These are phyloP conservation scores for Hanseniaspora uvarum DNA, from an alignment of 1,139 yeast species.

Conservation along the genomic window DNA sequence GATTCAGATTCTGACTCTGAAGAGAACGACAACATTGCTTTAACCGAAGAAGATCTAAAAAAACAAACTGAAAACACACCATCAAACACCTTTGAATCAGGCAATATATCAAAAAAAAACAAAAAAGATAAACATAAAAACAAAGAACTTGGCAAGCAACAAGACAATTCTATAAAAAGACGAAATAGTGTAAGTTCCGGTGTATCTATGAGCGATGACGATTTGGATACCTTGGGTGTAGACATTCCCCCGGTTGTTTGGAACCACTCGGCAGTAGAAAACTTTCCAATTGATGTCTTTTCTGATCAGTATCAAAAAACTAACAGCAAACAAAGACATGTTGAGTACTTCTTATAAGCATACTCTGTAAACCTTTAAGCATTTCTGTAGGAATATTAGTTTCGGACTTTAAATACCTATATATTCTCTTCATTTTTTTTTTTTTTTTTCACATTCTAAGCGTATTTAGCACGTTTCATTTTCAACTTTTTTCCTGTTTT, in stretches of 20 bases:
- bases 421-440: neutral
- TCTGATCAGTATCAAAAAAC: slow-evolving; percentile 31
- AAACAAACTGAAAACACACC: neutral
- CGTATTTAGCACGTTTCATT: neutral
- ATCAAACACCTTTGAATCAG: neutral
- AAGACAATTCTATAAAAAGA: neutral
- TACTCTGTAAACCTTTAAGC: too few species aligned
- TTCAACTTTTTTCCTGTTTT: neutral
- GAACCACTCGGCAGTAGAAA: slow-evolving; percentile 6
- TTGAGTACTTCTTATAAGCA: slow-evolving; percentile 55
- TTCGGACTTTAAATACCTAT: neutral
- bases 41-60: neutral
- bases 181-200: slow-evolving; percentile 4
- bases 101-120: neutral
- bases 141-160: slow-evolving; percentile 20
- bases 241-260: slow-evolving; percentile 1
- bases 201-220: slow-evolving; percentile 1
- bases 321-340: slow-evolving; percentile 38
- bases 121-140: slow-evolving; percentile 21
- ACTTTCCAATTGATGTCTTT: slow-evolving; percentile 25
- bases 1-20: slow-evolving; percentile 4
- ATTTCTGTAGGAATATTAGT: neutral
- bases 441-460: slow-evolving; percentile 2
- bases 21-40: neutral
- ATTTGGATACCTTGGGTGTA: slow-evolving; percentile 1